Evolutionary conservation across 2,329 filamentous ascomycete species (phyloP), one percentile per base, ranked within the genome.

Genomic region (Phialophora tarda): DNA sequence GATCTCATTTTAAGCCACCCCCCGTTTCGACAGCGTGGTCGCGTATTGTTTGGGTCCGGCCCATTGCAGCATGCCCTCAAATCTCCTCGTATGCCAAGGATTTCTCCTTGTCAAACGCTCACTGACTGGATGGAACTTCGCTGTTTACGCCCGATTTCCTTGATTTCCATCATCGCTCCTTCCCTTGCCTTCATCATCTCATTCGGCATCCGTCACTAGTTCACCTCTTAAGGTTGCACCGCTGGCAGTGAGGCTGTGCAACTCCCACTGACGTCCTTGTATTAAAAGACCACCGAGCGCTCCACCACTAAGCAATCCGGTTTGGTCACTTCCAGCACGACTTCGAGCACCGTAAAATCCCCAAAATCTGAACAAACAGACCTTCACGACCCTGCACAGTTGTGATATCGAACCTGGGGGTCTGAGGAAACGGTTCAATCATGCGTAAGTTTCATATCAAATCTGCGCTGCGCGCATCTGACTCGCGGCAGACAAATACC

Each of bases 401-500:
- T 51, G 24, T 50, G 30, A 3, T 44, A 44, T 44, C 17, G 14
- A 44, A 44, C 1, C 14, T 8, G 5, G 28, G 28, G 5, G 8
- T n/a, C 26, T 0, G 26, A 7, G n/a, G 24, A 32, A 23, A 17
- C 17, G 11, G 57, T 59, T 23, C 41, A 53, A 65, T 21, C n/a
- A 70, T 70, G 68, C 68, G 68, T 70, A 64, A 53, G 68, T 68
- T 26, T 28, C 24, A 30, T 32, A 14, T 12, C 50, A 30, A 30
- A 23, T 28, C 10, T 11, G 8, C 23, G 5, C 11, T 38, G 30
- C 47, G 12, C 21, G 21, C 12, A 17, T 24, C 55, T 59, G 38
- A 69, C 34, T 11, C 10, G 11, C 24, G 38, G n/a, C 65, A 72
- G 71, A 72, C 66, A 70, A 68, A 62, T 68, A 66, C 41, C 69